phyloP scores from a whole-genome alignment of 2,329 filamentous ascomycete genomes.

The Magnaporthiopsis rhizophila region DNA sequence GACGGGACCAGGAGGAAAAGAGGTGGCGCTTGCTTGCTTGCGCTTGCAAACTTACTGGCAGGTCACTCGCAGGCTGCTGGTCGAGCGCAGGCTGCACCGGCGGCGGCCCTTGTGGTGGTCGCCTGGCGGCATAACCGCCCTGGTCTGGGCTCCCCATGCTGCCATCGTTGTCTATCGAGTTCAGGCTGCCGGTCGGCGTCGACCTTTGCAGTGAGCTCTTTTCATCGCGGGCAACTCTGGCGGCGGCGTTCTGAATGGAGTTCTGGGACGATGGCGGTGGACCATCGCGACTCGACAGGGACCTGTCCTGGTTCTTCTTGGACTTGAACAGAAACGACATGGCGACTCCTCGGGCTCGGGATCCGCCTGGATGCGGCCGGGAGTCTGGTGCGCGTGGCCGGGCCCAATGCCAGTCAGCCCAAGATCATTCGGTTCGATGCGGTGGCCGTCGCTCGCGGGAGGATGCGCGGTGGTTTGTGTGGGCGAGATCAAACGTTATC shows the following conservation, averaged over 20 bases:
- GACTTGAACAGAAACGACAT: constrained; percentile 83
- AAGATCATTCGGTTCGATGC: constrained; percentile 4
- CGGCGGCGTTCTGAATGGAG: constrained; percentile 39
- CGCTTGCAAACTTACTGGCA: constrained; percentile 30
- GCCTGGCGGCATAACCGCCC: constrained; percentile 39
- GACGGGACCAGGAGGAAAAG: neutral
- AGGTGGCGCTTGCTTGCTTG: neutral
- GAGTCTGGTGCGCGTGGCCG: constrained; percentile 5
- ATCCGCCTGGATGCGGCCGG: neutral
- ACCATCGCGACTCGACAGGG: constrained; percentile 46
- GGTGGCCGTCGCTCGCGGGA: neutral
- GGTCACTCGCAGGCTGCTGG: constrained; percentile 30
- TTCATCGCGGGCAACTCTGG: constrained; percentile 44
- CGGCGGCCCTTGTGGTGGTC: constrained; percentile 33
- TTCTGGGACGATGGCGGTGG: constrained; percentile 34
- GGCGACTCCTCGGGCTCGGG: constrained; percentile 14
- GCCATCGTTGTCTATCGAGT: constrained; percentile 56
- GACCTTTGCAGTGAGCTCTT: constrained; percentile 50
- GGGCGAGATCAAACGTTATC: neutral
- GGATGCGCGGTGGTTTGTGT: neutral
- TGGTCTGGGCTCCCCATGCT: constrained; percentile 58
- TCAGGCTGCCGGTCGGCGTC: constrained; percentile 70
- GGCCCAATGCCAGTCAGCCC: constrained; percentile 6
- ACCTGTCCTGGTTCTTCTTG: constrained; percentile 65
- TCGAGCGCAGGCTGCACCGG: constrained; percentile 45